A percentile compares a stretch with the other conserved stretches of the same genome.
Conservation (phyloP, 805 yeast genomes). For the Candida caryicola region DNA sequence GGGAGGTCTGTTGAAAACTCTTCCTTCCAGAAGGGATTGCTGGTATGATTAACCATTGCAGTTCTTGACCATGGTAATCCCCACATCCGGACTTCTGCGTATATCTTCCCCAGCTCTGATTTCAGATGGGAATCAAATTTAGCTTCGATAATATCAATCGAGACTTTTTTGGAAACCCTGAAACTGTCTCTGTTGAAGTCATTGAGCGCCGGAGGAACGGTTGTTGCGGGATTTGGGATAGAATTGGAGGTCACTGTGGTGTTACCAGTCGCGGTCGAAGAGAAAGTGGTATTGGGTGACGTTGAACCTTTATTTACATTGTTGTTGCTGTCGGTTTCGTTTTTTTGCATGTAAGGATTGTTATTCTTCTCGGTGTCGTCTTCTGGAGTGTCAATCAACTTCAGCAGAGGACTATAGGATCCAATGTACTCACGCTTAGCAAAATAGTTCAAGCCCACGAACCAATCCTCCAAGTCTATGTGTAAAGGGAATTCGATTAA, state of each 20-base stretch:
- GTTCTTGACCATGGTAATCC: conserved; percentile 77
- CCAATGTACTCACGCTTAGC: conserved; percentile 57
- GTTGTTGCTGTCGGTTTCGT: neutral
- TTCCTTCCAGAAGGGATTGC: conserved; percentile 82
- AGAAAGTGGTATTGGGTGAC: conserved; percentile 1
- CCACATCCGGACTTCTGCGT: conserved; percentile 73
- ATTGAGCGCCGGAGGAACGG: conserved; percentile 9
- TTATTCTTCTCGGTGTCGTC: neutral
- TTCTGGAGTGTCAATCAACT: neutral
- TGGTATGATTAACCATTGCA: conserved; percentile 49
- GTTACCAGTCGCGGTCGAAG: neutral
- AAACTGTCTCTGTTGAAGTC: conserved; percentile 26
- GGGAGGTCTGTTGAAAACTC: conserved; percentile 63
- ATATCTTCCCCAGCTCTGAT: conserved; percentile 37
- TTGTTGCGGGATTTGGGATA: neutral
- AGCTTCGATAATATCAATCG: conserved; percentile 65
- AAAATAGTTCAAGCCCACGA: conserved; percentile 62
- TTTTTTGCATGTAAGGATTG: neutral
- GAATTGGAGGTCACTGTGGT: neutral
- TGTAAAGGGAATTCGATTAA: conserved; percentile 62
- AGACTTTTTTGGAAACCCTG: conserved; percentile 52
- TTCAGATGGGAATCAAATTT: conserved; percentile 34
- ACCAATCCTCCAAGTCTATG: conserved; percentile 76
- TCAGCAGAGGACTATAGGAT: conserved; percentile 10
- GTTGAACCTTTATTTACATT: neutral